Evolutionary conservation across 2,329 filamentous ascomycete species (phyloP).

Genomic region (Penicillium fuscoglaucum): DNA sequence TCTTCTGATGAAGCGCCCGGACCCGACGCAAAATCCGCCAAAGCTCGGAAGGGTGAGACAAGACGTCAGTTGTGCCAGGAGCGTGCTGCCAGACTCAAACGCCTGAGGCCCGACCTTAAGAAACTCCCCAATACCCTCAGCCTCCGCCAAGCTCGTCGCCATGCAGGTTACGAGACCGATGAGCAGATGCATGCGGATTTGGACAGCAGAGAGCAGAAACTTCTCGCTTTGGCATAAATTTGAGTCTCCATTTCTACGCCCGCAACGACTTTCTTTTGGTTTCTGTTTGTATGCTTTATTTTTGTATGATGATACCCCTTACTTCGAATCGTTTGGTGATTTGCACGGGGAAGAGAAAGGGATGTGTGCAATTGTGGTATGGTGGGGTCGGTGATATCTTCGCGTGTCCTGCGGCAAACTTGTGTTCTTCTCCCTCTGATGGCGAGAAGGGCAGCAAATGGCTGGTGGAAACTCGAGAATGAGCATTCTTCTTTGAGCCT

Average conservation of each 20-base stretch:
- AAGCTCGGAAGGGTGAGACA: conserved; percentile 28
- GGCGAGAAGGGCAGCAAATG: not conserved
- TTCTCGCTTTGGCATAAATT: conserved; percentile 2
- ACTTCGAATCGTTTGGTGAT: conserved; percentile 10
- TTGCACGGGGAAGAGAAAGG: conserved; percentile 1
- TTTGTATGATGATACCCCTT: conserved; percentile 17
- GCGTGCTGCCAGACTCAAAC: conserved; percentile 32
- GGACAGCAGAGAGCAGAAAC: conserved; percentile 24
- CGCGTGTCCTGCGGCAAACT: not conserved
- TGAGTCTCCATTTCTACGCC: not conserved
- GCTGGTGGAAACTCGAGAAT: not conserved
- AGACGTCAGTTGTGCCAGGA: conserved; percentile 31
- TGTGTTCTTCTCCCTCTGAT: not conserved
- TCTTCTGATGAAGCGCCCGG: conserved; percentile 5
- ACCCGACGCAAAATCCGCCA: conserved; percentile 13
- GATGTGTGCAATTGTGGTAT: not conserved
- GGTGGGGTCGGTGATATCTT: not conserved
- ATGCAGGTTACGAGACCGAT: conserved; percentile 35
- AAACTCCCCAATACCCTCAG: conserved; percentile 29
- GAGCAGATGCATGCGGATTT: conserved; percentile 38
- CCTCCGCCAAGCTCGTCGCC: conserved; percentile 31
- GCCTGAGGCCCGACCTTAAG: conserved; percentile 31
- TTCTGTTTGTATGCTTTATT: conserved; percentile 10
- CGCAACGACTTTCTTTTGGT: conserved; percentile 11
- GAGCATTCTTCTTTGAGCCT: not conserved